A percentile compares a stretch with the other conserved stretches of the same genome.
phyloP scores from a whole-genome alignment of 331 rosid genomes.

The Rhamnella rubrinervis region DNA sequence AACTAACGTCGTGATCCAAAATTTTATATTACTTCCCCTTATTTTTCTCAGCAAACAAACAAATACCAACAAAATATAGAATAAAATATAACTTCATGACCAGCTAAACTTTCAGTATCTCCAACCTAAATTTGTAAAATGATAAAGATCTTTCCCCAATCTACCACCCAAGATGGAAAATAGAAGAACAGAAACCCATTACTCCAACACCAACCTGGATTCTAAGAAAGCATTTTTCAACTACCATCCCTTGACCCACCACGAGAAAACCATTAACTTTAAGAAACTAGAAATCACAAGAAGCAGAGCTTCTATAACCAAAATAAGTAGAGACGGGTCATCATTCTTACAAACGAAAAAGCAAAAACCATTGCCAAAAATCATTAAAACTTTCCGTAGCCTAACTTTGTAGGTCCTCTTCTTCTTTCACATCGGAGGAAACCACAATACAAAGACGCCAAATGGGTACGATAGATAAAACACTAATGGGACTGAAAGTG shows the following conservation, averaged over 20 bases:
- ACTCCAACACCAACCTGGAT: conserved; percentile 14
- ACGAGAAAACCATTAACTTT: conserved; percentile 30
- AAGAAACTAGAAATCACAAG: conserved; percentile 4
- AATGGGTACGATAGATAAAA: conserved; percentile 11
- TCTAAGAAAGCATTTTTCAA: conserved; percentile 10
- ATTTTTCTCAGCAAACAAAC: conserved; percentile 33
- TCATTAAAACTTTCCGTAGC: not conserved
- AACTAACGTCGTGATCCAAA: conserved; percentile 31
- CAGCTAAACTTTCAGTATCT: conserved; percentile 19
- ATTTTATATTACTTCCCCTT: conserved; percentile 20
- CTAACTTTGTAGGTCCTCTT: conserved; percentile 1
- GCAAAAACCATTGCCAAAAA: not conserved
- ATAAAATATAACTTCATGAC: conserved; percentile 8
- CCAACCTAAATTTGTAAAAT: conserved; percentile 28
- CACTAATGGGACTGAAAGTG: conserved; percentile 1
- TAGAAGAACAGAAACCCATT: conserved; percentile 8
- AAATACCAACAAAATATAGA: conserved; percentile 25
- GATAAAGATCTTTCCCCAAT: conserved; percentile 18
- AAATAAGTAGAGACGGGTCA: not conserved
- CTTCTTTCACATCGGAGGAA: conserved; percentile 19
- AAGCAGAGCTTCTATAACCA: not conserved
- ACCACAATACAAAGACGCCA: conserved; percentile 9
- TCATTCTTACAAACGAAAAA: not conserved
- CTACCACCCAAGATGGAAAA: conserved; percentile 7
- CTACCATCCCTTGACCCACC: conserved; percentile 15